A percentile compares a stretch with the other conserved stretches of the same genome.
Evolutionary conservation across 2,329 filamentous ascomycete species (phyloP).

Genomic region (Aspergillus vadensis): DNA sequence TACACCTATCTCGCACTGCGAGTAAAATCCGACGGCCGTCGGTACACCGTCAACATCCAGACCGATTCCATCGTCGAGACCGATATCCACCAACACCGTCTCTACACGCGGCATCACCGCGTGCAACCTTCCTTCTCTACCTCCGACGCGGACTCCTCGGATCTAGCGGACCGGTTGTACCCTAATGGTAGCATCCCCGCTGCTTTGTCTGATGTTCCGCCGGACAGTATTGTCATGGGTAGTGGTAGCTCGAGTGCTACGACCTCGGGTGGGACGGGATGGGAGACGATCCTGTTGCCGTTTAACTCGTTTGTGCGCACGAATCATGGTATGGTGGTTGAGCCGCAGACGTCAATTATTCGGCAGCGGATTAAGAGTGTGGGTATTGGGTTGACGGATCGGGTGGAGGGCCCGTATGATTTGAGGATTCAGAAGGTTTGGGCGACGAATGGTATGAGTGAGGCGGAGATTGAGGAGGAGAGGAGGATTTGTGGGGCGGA

Average conservation of each 20-base stretch:
- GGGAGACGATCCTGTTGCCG: conserved; percentile 92
- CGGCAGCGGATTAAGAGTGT: conserved; percentile 82
- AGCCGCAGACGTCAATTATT: conserved; percentile 88
- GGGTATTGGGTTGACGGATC: conserved; percentile 85
- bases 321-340: conserved; percentile 86
- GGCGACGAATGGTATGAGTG: conserved; percentile 74
- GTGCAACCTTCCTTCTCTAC: conserved; percentile 24
- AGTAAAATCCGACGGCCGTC: conserved; percentile 84
- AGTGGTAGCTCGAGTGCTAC: conserved; percentile 30
- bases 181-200: conserved; percentile 32
- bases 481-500: conserved; percentile 42
- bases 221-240: conserved; percentile 38
- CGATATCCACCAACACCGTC: conserved; percentile 92
- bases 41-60: conserved; percentile 94
- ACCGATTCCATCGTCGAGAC: conserved; percentile 90
- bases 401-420: conserved; percentile 85
- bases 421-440: conserved; percentile 83
- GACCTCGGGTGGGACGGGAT: conserved; percentile 74
- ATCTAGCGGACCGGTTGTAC: conserved; percentile 27
- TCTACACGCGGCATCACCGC: conserved; percentile 59
- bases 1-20: conserved; percentile 86
- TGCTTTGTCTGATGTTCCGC: conserved; percentile 42
- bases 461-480: conserved; percentile 45
- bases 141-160: conserved; percentile 25
- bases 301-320: conserved; percentile 94